Evolutionary conservation across 495 filamentous ascomycete species (phyloP), one percentile per base, ranked within the genome.

Genomic region (Aspergillus affinis): DNA sequence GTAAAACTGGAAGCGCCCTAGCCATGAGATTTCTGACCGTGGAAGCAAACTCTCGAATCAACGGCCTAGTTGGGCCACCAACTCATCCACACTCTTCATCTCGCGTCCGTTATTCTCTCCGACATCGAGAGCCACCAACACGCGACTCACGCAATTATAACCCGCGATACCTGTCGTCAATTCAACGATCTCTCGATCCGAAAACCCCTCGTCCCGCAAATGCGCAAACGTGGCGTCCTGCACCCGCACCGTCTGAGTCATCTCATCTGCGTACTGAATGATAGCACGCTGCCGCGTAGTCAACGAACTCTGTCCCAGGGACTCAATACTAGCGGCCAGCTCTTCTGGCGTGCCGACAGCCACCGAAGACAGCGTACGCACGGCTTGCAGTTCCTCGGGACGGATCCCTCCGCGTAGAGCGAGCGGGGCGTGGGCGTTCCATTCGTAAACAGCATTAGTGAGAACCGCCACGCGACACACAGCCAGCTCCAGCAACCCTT

Each of bases 91-190:
- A 45, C 63, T 73, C 65, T 75, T 77, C 76, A 78, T 79, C 60
- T 75, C 64, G 23, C 66, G 66, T 15, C 48, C 71, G 64, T 78
- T 78, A 55, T 79, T 78, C 63, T 78, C 75, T 0, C 77, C 75
- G 30, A 93, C 90, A 74, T 94, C 88, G 63, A 96, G 69, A 13
- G 91, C 90, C 13, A 96, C 91, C 63, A 95, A 69, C 62, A 96
- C 90, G 26, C 91, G 82, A 61, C 89, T 91, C 17, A 95, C 91
- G 70, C 90, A 93, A 68, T 95, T 95, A 69, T 96, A 95, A 27
- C 84, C 85, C 21, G 88, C 90, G 62, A 92, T 86, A 15, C 88
- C 90, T 13, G 89, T 86, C 54, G 88, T 90, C 62, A 93, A 73
- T 76, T 90, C 88, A 20, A 84, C 77, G 21, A 84, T 75, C 73